Evolutionary conservation across 176 grass and related monocot genomes (phyloP).

Genomic region (Oryza glumipatula): DNA sequence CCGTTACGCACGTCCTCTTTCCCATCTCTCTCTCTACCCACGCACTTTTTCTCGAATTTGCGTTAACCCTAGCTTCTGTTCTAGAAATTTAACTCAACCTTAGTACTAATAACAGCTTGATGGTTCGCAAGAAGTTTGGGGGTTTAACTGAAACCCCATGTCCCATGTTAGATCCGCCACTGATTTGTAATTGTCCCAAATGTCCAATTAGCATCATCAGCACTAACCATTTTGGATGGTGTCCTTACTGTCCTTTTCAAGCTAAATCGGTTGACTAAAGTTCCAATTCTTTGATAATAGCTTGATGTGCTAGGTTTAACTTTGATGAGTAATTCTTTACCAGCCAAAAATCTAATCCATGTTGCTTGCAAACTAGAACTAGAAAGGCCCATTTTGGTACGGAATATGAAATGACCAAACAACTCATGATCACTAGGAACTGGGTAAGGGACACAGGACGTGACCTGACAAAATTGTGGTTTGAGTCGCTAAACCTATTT

Average conservation of each 20-base stretch:
- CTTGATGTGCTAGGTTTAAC: background rate
- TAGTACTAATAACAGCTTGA: too few species aligned
- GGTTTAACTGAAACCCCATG: too few species aligned
- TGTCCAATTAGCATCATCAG: background rate
- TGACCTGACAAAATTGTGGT: background rate
- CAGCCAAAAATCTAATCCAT: background rate
- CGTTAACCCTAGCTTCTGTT: too few species aligned
- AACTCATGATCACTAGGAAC: background rate
- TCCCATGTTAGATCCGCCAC: too few species aligned
- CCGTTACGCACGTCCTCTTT: too few species aligned
- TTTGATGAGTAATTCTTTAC: background rate
- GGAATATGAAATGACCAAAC: background rate
- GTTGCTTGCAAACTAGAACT: background rate
- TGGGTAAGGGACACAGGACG: background rate
- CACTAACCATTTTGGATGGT: background rate
- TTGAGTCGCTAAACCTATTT: background rate
- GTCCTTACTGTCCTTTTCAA: background rate
- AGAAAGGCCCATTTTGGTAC: background rate
- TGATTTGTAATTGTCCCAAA: background rate
- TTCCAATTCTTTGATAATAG: background rate
- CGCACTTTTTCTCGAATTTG: too few species aligned
- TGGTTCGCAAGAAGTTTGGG: too few species aligned
- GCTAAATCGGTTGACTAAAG: background rate
- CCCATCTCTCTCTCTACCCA: too few species aligned
- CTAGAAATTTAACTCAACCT: too few species aligned